Percentiles rank a stretch among this genome's conserved stretches.
phyloP scores from a whole-genome alignment of 2,329 filamentous ascomycete genomes.

The Diaporthe citriasiana region DNA sequence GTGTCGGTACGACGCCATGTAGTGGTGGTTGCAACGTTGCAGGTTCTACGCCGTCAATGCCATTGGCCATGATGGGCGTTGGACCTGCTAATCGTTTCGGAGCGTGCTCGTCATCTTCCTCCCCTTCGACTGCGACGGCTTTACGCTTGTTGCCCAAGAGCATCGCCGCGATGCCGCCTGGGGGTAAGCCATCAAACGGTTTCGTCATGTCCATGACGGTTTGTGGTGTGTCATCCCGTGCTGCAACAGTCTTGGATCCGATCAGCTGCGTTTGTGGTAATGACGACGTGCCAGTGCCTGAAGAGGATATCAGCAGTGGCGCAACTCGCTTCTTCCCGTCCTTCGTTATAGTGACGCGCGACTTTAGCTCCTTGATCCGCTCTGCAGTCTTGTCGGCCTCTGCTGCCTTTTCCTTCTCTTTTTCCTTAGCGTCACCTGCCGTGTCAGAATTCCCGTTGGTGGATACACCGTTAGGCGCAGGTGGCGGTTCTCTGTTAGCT shows the following conservation, averaged over 20 bases:
- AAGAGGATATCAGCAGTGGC: constrained; percentile 90
- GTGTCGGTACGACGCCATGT: constrained; percentile 75
- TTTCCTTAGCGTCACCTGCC: constrained; percentile 47
- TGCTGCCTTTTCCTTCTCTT: constrained; percentile 53
- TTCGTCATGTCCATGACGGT: constrained; percentile 91
- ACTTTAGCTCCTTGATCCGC: constrained; percentile 78
- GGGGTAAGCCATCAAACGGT: constrained; percentile 92
- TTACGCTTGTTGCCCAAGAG: constrained; percentile 95
- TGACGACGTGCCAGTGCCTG: constrained; percentile 87
- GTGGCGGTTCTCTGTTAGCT: constrained; percentile 63
- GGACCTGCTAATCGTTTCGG: constrained; percentile 73
- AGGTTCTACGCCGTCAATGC: constrained; percentile 82
- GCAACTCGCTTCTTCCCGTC: constrained; percentile 97
- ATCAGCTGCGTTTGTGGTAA: constrained; percentile 90
- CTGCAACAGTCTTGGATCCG: constrained; percentile 74
- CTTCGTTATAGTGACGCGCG: constrained; percentile 93
- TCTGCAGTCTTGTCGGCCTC: constrained; percentile 68
- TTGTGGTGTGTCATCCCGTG: constrained; percentile 80
- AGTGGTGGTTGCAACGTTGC: constrained; percentile 73
- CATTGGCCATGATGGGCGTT: constrained; percentile 81
- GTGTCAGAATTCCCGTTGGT: constrained; percentile 47
- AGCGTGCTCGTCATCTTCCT: constrained; percentile 76
- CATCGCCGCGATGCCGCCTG: constrained; percentile 87
- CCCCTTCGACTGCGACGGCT: constrained; percentile 78
- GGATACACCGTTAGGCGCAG: constrained; percentile 68